Evolutionary conservation across 805 yeast species (phyloP), one percentile per base, ranked within the genome.

Genomic region (Kuraishia borneana): DNA sequence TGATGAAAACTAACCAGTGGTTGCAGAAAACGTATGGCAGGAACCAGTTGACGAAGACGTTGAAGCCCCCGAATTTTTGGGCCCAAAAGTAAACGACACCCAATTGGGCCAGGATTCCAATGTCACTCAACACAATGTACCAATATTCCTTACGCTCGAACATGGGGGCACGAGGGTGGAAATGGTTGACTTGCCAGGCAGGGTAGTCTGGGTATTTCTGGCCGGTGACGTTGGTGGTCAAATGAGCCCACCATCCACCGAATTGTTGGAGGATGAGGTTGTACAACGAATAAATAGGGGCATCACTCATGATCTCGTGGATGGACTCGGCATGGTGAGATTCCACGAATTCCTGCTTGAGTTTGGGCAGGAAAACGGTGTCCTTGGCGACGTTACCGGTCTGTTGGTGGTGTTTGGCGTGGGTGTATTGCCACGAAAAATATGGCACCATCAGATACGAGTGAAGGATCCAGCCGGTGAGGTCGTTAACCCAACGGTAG

Each of bases 1-100:
- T 73, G 42, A 73, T 70, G 45, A 73, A 68, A 26, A 73, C 80
- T 48, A 73, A 61, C 81, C 81, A 73, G 50, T 73, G 78, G 60
- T 73, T 73, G 34, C 71, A 76, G 63, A 67, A 67, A 31, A 64
- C 44, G 66, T 70, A 73, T 38, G 81, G 81, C 32, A 72, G 45
- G 39, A 71, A 65, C 76, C 76, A 73, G 53, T 69, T 60, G 41
- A 72, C 62, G 39, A 63, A 39, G 58, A 71, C 59, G 48, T 66
- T 65, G 61, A 68, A 70, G 23, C 50, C 44, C 21, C 78, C 76
- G 43, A 57, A 65, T 30, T 48, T 44, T 45, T 58, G 52, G 51
- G 61, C 58, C 78, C 78, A 71, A 42, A 61, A 54, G 55, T 72
- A 73, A 41, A 70, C 70, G 25, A 56, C 61, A 13, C 63, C 54